phyloP scores from a whole-genome alignment of 495 filamentous ascomycete genomes.

The Delitschia confertaspora region DNA sequence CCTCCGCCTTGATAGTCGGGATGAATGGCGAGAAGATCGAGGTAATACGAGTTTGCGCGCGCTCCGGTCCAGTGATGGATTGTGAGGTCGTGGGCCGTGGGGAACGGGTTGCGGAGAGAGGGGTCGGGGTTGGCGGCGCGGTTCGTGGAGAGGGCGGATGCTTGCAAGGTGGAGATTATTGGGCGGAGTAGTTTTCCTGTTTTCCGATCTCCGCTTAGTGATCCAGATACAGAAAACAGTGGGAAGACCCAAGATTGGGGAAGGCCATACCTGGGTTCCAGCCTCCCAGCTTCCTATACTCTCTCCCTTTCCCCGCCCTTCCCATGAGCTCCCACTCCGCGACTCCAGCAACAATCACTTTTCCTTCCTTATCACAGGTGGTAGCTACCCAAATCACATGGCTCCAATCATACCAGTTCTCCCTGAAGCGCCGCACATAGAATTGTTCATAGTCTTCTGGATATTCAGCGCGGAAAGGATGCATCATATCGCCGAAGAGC shows the following conservation, averaged over 20 bases:
- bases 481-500: constrained; percentile 19
- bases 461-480: constrained; percentile 16
- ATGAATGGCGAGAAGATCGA: constrained; percentile 15
- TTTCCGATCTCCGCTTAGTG: neutral
- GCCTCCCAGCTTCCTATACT: constrained; percentile 4
- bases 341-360: constrained; percentile 15
- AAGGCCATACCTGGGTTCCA: constrained; percentile 15
- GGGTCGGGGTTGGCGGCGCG: constrained; percentile 12
- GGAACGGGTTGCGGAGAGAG: neutral
- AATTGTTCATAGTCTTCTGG: constrained; percentile 9
- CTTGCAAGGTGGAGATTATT: neutral
- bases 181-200: neutral
- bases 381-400: neutral
- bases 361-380: constrained; percentile 4
- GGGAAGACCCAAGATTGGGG: neutral
- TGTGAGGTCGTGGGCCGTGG: constrained; percentile 1
- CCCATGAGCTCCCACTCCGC: constrained; percentile 15
- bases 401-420: constrained; percentile 14
- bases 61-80: constrained; percentile 10
- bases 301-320: constrained; percentile 1
- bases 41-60: constrained; percentile 11
- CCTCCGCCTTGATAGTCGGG: constrained; percentile 17
- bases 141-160: constrained; percentile 7
- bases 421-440: constrained; percentile 2
- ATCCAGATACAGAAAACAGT: neutral